Base-by-base conservation (phyloP, 1,284 basidiomycete species). In the Fistulina hepatica region DNA sequence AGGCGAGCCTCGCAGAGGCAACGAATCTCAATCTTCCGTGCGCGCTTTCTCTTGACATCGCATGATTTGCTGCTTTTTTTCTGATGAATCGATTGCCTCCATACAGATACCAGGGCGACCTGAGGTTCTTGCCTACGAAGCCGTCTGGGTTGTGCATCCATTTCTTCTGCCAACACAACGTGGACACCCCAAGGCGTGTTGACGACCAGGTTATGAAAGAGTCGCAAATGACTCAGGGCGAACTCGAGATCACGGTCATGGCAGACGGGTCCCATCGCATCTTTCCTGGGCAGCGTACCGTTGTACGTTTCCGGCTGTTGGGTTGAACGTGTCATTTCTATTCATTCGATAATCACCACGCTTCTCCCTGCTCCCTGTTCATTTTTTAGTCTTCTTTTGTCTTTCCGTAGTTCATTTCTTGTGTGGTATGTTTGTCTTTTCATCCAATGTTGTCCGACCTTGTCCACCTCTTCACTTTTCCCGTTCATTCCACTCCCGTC, bases 251-350 rank as follows among this genome's bases (percentile, higher is more conserved):
- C 17, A 58, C 59, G 11, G 56, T 72, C 20, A 48, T 73, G 10
- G 64, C 67, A 10, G 73, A 76, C 45, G 58, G 60, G 9, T 63
- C 71, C 5, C 73, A 76, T 48, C 48, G 37, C 10, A 58, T 64
- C 44, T 63, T 75, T 47, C 57, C 64, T 21, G 73, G 74, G 23
- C 63, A 68, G 52, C 61, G 67, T 37, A 67, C 63, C 6, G 61
- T 73, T 42, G 54, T 75, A 33, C 62, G 67, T 23, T 70, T 73
- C 54, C 57, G 61, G 11, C 57, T 74, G 41, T 50, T 72, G n/a
- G 69, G 71, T 2, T 59, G 46, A 53, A 41, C 60, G 8, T 39
- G 37, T 8, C 11, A 12, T 23, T n/a, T n/a, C n/a, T n/a, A n/a
- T n/a, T 40, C 21, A 43, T 39, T 16, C 35, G 25, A 37, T 11